Percentiles rank a stretch among this genome's conserved stretches.
phyloP scores from a whole-genome alignment of 495 filamentous ascomycete genomes.

The Podospora didyma region DNA sequence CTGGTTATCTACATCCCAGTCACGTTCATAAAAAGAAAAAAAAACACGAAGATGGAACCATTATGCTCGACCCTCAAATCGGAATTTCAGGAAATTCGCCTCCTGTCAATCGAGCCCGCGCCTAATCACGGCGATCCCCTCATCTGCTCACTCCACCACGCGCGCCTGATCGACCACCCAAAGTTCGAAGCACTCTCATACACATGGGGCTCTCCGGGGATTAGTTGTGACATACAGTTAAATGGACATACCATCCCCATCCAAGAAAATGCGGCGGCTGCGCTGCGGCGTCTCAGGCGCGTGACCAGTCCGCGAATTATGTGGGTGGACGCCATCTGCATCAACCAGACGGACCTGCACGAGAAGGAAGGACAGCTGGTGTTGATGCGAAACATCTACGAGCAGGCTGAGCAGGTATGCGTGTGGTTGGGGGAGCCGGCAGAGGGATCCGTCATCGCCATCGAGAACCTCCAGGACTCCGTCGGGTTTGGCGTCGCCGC shows the following conservation, averaged over 20 bases:
- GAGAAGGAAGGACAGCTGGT: not conserved
- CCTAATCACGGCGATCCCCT: not conserved
- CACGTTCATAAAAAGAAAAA: not conserved
- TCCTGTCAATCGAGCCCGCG: not conserved
- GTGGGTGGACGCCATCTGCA: slow-evolving; percentile 7
- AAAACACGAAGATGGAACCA: not conserved
- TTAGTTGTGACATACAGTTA: not conserved
- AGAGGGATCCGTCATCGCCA: not conserved
- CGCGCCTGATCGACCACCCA: not conserved
- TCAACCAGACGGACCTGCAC: not conserved
- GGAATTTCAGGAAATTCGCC: not conserved
- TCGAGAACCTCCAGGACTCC: not conserved
- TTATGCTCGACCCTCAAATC: not conserved
- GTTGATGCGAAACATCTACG: slow-evolving; percentile 2
- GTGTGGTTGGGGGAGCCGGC: slow-evolving; percentile 2
- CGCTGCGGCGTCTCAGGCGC: not conserved
- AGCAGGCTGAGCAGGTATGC: not conserved
- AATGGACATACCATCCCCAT: not conserved
- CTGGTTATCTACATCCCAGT: too few species aligned
- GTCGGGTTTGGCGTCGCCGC: not conserved
- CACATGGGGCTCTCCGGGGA: not conserved
- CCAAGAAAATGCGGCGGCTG: not conserved
- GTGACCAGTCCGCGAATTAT: not conserved
- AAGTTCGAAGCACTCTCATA: not conserved
- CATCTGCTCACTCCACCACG: not conserved